Conservation (phyloP, 2,329 filamentous ascomycete genomes). For the Monosporascus sp. region DNA sequence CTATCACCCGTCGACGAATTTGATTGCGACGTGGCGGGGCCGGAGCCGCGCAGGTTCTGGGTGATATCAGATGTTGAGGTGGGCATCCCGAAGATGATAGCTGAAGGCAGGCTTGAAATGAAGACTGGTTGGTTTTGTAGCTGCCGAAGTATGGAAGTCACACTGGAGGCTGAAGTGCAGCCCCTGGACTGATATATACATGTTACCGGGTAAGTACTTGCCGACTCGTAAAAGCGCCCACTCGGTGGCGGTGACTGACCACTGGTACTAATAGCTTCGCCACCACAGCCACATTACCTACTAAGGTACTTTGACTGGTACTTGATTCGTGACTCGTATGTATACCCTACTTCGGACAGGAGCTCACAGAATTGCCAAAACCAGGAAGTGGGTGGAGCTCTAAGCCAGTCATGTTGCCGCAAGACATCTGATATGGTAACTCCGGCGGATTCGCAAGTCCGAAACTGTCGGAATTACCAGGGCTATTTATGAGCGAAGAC, state of each 20-base stretch:
- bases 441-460: not conserved
- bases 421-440: not conserved
- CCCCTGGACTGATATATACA: no score
- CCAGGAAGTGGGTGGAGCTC: not conserved
- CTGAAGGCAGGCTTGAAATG: not conserved
- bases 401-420: not conserved
- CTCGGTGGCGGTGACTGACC: not conserved
- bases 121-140: not conserved
- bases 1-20: not conserved
- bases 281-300: no score
- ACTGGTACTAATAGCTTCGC: no score
- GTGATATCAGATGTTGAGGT: constrained; percentile 3
- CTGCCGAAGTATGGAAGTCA: no score
- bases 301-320: not conserved
- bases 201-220: no score
- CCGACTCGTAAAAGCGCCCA: no score
- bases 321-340: not conserved
- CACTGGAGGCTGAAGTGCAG: no score
- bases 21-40: not conserved
- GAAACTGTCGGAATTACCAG: not conserved
- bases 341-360: not conserved
- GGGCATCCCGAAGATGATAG: not conserved
- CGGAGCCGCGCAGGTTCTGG: not conserved
- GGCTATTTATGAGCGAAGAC: no score
- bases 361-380: not conserved